Conservation (phyloP, 129 eudicot species). For the Ambrosia artemisiifolia region DNA sequence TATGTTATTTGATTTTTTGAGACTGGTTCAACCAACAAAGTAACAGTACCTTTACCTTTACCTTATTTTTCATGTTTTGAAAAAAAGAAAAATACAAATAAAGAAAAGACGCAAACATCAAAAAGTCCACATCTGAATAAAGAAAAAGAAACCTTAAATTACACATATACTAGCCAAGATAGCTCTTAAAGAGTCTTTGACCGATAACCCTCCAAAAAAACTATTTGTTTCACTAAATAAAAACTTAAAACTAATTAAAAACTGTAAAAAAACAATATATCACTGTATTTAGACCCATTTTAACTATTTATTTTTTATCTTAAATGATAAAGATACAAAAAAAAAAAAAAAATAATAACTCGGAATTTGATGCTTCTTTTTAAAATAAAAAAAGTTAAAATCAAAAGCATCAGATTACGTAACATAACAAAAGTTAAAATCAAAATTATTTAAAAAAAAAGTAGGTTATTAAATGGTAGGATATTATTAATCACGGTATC, state of each 20-base stretch:
- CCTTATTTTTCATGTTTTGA: background rate
- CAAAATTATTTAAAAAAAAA: constrained; percentile 8
- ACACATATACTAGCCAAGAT: background rate
- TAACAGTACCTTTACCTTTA: background rate
- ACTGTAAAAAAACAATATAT: background rate
- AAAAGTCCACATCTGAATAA: constrained; percentile 23
- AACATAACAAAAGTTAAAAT: constrained; percentile 6
- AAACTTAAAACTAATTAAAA: background rate
- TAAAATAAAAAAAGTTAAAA: background rate
- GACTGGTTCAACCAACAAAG: background rate
- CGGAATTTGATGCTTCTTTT: background rate
- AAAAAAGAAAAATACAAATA: background rate
- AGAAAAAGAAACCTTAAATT: constrained; percentile 30
- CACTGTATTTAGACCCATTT: background rate
- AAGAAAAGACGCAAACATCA: constrained; percentile 8
- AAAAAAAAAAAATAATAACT: no score
- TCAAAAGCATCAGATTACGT: background rate
- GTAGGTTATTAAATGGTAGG: constrained; percentile 30
- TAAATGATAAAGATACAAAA: no score
- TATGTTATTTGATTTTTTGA: background rate
- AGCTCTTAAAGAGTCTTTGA: constrained; percentile 15
- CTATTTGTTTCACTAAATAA: background rate
- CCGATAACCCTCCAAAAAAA: constrained; percentile 7
- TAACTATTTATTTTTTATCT: no score
- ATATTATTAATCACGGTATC: constrained; percentile 30